Percentiles rank a stretch among this genome's conserved stretches.
phyloP scores from a whole-genome alignment of 169 alveolate genomes.

The Besnoitia besnoiti region DNA sequence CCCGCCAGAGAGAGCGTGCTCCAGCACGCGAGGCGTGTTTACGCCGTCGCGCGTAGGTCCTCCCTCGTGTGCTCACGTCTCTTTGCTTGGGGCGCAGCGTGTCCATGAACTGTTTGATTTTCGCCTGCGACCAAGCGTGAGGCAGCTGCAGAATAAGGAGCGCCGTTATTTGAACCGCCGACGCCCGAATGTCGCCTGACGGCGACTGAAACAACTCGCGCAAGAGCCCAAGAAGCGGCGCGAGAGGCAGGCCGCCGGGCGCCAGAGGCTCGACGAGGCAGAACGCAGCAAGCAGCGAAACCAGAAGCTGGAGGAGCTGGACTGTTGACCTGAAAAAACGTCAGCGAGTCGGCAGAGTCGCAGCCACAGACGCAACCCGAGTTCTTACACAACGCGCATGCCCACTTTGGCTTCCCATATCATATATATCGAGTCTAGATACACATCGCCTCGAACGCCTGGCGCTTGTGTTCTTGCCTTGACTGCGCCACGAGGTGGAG shows the following conservation, averaged over 20 bases:
- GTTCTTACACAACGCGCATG: no score
- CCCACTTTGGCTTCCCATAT: no score
- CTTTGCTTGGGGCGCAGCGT: conserved; percentile 21
- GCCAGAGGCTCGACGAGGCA: conserved; percentile 1
- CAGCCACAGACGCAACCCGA: no score
- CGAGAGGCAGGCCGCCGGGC: not conserved
- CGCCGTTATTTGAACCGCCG: not conserved
- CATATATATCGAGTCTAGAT: no score
- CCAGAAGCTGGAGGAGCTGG: conserved; percentile 20
- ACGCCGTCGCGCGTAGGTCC: no score
- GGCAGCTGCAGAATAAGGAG: not conserved
- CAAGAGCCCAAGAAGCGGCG: not conserved
- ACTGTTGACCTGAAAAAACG: not conserved
- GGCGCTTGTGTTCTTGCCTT: no score
- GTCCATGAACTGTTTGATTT: not conserved
- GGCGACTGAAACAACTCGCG: not conserved
- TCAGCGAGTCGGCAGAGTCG: no score
- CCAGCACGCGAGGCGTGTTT: no score
- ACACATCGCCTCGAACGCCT: no score
- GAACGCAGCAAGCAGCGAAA: not conserved
- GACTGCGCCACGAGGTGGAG: no score
- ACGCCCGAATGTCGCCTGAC: not conserved
- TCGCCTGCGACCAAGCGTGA: not conserved
- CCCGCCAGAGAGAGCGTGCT: no score
- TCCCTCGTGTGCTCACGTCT: not conserved